Conservation (phyloP, 2,329 filamentous ascomycete species). For the Chrysoporthe puriensis region DNA sequence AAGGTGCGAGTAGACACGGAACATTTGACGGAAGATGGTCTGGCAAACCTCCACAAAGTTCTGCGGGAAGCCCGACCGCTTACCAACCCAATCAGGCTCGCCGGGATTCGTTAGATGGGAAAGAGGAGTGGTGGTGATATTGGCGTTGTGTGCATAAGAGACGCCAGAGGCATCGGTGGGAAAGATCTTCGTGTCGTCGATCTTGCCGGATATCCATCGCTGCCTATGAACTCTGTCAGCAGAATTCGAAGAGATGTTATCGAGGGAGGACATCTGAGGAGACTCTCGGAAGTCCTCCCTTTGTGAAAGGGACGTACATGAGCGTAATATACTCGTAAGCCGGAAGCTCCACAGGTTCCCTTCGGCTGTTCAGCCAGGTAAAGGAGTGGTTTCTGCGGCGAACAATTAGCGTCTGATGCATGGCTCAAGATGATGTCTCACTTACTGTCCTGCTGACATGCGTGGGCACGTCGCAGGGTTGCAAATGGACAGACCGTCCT, state of each 20-base stretch:
- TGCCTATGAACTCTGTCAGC: slow-evolving; percentile 61
- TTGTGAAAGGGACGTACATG: background rate
- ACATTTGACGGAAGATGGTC: slow-evolving; percentile 96
- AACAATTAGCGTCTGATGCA: slow-evolving; percentile 25
- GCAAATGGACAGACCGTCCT: slow-evolving; percentile 77
- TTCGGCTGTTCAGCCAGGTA: slow-evolving; percentile 90
- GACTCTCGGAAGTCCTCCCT: background rate
- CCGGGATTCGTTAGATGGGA: slow-evolving; percentile 64
- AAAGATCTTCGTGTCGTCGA: slow-evolving; percentile 87
- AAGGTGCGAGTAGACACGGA: slow-evolving; percentile 95
- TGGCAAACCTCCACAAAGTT: slow-evolving; percentile 90
- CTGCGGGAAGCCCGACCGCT: slow-evolving; percentile 88
- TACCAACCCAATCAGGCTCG: slow-evolving; percentile 81
- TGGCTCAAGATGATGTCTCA: slow-evolving; percentile 34
- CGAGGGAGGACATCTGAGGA: background rate
- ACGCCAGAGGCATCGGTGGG: slow-evolving; percentile 79
- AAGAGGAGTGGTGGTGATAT: slow-evolving; percentile 61
- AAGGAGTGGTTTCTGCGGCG: slow-evolving; percentile 79
- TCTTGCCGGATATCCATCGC: slow-evolving; percentile 96
- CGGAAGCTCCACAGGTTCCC: slow-evolving; percentile 87
- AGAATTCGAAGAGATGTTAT: background rate
- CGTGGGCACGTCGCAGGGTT: slow-evolving; percentile 82
- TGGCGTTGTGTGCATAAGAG: slow-evolving; percentile 66
- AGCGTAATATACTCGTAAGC: slow-evolving; percentile 93
- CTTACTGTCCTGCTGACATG: slow-evolving; percentile 93